A percentile compares a stretch with the other conserved stretches of the same genome.
phyloP scores from a whole-genome alignment of 768 basidiomycete genomes.

The Daedaleopsis nitida region DNA sequence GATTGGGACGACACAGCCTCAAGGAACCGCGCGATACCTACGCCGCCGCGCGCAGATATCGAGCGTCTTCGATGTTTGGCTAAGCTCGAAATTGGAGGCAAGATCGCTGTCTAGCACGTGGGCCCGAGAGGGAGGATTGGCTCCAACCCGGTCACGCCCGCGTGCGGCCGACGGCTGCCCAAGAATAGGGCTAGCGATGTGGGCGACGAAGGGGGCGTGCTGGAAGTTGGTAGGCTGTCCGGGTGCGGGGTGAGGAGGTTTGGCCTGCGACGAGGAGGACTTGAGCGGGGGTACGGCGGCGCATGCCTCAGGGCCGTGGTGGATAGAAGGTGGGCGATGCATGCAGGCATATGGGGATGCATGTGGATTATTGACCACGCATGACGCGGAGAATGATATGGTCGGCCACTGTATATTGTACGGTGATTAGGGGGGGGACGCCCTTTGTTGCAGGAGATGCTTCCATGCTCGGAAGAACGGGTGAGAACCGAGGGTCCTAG shows the following conservation, averaged over 20 bases:
- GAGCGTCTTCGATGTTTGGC: too few relatives aligned
- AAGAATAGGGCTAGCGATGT: too few relatives aligned
- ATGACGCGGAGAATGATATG: neutral
- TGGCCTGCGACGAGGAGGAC: neutral
- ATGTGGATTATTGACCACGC: neutral
- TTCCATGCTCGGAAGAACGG: neutral
- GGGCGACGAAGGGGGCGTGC: neutral
- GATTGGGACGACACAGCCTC: too few relatives aligned
- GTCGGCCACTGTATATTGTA: neutral
- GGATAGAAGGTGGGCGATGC: neutral
- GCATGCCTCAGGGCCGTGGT: too few relatives aligned
- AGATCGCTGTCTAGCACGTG: too few relatives aligned
- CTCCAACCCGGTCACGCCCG: too few relatives aligned
- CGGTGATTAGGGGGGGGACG: neutral
- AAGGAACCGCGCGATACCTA: too few relatives aligned
- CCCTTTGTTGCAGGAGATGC: neutral
- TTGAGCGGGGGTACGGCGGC: neutral
- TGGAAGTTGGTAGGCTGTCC: neutral
- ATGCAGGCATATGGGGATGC: neutral
- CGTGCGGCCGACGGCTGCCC: too few relatives aligned
- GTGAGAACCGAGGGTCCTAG: neutral
- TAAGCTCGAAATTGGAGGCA: too few relatives aligned
- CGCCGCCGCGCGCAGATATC: too few relatives aligned
- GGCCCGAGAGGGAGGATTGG: too few relatives aligned
- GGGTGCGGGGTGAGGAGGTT: neutral